Evolutionary conservation across 192 early-diverging fungal species (phyloP), one percentile per base, ranked within the genome.

Genomic region (Coemansia sp.): DNA sequence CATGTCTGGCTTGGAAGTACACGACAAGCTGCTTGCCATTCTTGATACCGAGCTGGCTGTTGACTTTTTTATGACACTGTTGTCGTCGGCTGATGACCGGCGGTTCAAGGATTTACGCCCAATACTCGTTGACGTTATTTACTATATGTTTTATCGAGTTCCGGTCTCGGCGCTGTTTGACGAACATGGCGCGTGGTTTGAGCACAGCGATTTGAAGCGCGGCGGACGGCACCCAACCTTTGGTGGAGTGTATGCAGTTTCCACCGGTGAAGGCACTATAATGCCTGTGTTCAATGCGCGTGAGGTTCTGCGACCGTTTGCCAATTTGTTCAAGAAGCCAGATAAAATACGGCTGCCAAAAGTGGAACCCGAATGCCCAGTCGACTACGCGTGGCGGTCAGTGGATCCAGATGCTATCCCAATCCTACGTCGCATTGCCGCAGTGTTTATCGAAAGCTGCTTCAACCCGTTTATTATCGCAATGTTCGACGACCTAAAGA

Each of bases 1-100:
- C 27, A 81, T 89, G 54, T 66, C 81, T 24, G 72, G 88, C 41
- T 54, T 85, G 29, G 83, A 85, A 26, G 76, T 91, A 27, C 93
- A 95, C 70, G 89, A 93, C 54, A 60, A 60, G 54, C 68, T 91
- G 18, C 68, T 91, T 29, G 62, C 66, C 5, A 64, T 71, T 16
- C 69, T 91, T 27, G 71, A 87, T 23, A 74, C 88, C 57, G 82
- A 86, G 32, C 80, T 88, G 13, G 82, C 89, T 18, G 62, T 88
- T 32, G 84, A 88, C 13, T 72, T 96, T 23, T 68, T 94, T n/a
- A 63, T 92, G 19, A 84, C 88, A 0, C 79, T 94, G 14, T 84
- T 90, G 0, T 90, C 90, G 0, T 87, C 84, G 0, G 68, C 87
- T 2, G 82, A 71, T 32, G 78, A 88, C 29, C 54, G 66, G 4